Evolutionary conservation across 2,329 filamentous ascomycete genomes (phyloP), one percentile per base, ranked within the genome.

Genomic region (Claviceps quebecensis): DNA sequence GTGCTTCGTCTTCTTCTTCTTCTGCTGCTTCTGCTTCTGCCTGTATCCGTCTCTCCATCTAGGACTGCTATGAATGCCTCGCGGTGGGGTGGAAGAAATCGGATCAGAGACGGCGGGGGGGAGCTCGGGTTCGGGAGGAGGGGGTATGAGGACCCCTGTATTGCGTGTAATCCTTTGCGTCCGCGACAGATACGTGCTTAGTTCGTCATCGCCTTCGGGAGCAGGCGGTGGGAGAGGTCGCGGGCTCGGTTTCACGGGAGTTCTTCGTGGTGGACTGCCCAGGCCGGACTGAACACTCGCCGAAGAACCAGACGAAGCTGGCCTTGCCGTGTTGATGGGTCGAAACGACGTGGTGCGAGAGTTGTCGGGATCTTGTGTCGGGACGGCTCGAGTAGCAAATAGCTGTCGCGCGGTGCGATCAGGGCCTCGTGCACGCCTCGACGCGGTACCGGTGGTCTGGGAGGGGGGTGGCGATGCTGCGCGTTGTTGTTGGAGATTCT

Each of bases 21-120:
- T 46, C 44, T n/a, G n/a, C 39, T 41, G n/a, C 39, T 48, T 50
- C 47, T 69, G 74, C 45, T 69, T 61, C 1, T 61, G 61, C 50
- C 63, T 69, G 53, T 50, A 46, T 44, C 59, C 55, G 29, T 58
- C 56, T 17, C 66, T 70, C 57, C 72, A 69, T 57, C 70, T 70
- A 2, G 79, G 77, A 14, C 76, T 80, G 48, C 74, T 73, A 53
- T 82, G 79, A 29, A 83, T 83, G 1, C 80, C 80, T 19, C 68
- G 62, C 1, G 78, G 76, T 7, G 77, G 77, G 3, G 75, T 76
- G 44, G 72, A 75, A 29, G 78, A 69, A 1, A 76, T 67, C 0
- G 74, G 71, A 53, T 82, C 78, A 2, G 67, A 65, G 13, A 73
- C 64, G 0, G 77, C 77, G 0, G 78, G 78, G 3, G 83, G 83